Base-by-base conservation (phyloP, 768 basidiomycete species). In the Roridomyces roridus region DNA sequence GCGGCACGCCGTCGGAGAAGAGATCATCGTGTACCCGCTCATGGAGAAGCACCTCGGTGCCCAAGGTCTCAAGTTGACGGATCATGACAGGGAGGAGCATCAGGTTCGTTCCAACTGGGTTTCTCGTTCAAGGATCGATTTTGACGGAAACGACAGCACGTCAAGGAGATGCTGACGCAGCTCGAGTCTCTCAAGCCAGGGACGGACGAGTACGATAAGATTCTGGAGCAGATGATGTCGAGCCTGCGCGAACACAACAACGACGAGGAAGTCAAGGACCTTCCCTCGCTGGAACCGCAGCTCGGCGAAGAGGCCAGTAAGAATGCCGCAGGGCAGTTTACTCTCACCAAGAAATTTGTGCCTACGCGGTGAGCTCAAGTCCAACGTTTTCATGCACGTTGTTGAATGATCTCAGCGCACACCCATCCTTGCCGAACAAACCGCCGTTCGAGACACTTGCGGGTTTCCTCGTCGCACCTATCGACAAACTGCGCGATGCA, bases 11-110 rank as follows among this genome's bases (percentile, higher is more conserved):
- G 79, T 82, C 7, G 84, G 80, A 14, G 86, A 87, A 66, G 86
- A 88, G 66, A 78, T 87, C 35, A 74, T 88, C 34, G 80, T 86
- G 1, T 87, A 87, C 62, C 86, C 85, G 14, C 74, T 85, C 42
- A 80, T 86, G 75, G 85, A 86, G 64, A 73, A 78, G 55, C 73
- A 81, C 50, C 78, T 87, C 51, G 85, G 85, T 6, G 70, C 70
- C 2, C 65, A 81, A 59, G 87, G 85, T 5, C 67, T 68, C 42
- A 50, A 77, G 39, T 76, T 87, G 17, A 80, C 85, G 0, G 78
- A 85, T 57, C 70, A 81, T 28, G 86, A 88, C 65, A 76, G 84
- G 12, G 73, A 65, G 17, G 84, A 87, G 31, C 87, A 88, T 60
- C 77, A 80, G 68, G 84, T 84, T 55, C 6, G 71, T 46, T 12